Conservation (phyloP, 169 alveolate genomes). For the Cryptosporidium tyzzeri region DNA sequence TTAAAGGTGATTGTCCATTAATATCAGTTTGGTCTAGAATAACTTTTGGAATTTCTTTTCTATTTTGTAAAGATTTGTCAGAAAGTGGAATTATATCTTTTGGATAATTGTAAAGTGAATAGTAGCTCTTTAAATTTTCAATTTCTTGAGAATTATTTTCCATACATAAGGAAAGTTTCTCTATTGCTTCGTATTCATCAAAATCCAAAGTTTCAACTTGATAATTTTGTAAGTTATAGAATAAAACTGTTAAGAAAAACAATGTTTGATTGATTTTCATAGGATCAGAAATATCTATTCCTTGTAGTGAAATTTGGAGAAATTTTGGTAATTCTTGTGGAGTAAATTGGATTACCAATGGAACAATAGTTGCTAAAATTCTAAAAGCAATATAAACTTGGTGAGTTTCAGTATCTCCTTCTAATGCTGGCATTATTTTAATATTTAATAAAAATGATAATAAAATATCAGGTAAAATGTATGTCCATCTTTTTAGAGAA, state of each 20-base stretch:
- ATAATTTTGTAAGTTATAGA: slow-evolving; percentile 29
- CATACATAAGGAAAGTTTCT: background rate
- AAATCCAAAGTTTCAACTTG: background rate
- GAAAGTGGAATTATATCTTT: slow-evolving; percentile 4
- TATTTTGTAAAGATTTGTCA: slow-evolving; percentile 16
- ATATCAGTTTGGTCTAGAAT: slow-evolving; percentile 3
- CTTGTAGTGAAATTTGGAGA: slow-evolving; percentile 44
- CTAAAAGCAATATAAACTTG: slow-evolving; percentile 66
- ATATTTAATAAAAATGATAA: slow-evolving; percentile 28
- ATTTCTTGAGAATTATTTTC: background rate
- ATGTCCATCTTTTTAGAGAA: slow-evolving; percentile 67
- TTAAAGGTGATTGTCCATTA: slow-evolving; percentile 37
- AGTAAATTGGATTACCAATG: slow-evolving; percentile 57
- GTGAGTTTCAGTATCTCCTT: slow-evolving; percentile 51
- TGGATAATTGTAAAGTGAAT: slow-evolving; percentile 60
- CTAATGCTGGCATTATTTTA: slow-evolving; percentile 61
- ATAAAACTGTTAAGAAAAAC: slow-evolving; percentile 33
- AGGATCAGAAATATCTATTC: slow-evolving; percentile 71
- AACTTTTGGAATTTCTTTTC: slow-evolving; percentile 9
- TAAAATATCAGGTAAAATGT: slow-evolving; percentile 51
- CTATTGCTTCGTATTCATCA: slow-evolving; percentile 24
- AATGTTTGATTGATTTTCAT: slow-evolving; percentile 57
- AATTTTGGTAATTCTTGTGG: slow-evolving; percentile 52
- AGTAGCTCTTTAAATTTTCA: background rate
- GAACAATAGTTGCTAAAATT: slow-evolving; percentile 44